Base-by-base conservation (phyloP, 2,329 filamentous ascomycete species). In the Fusarium udum region DNA sequence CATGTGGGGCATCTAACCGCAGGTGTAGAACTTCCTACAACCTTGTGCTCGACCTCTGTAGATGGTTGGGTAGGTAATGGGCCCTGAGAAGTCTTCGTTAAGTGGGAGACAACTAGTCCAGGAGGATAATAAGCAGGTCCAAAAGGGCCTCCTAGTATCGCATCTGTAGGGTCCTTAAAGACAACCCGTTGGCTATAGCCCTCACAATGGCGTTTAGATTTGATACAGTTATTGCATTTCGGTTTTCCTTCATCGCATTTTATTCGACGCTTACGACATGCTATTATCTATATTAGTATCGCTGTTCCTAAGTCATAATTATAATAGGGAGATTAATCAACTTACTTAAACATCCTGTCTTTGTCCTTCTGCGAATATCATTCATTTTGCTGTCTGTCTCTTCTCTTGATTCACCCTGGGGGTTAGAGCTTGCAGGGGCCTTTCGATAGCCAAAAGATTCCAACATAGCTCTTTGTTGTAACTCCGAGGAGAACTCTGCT, bases 21-120 rank as follows among this genome's bases (percentile, higher is more conserved):
- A 26, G 4, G 6, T 20, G 1, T 6, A 7, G 16, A 18, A 0
- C 2, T 7, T 15, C 0, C 15, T 0, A 0, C 8, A 15, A 1
- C n/a, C 22, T 11, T 26, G 4, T 0, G 1, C 3, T 2, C 32
- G 12, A 3, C 9, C 3, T 26, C 32, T 36, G 4, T 3, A 14
- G 12, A 0, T 52, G n/a, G 3, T 10, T 11, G 48, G 13, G 4
- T 24, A 14, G 3, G 15, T n/a, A n/a, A n/a, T n/a, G n/a, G n/a
- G n/a, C n/a, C n/a, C n/a, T n/a, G n/a, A n/a, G n/a, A n/a, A n/a
- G n/a, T n/a, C n/a, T n/a, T n/a, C n/a, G n/a, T n/a, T n/a, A n/a
- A n/a, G n/a, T n/a, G n/a, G n/a, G n/a, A n/a, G n/a, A n/a, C n/a
- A n/a, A n/a, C n/a, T n/a, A n/a, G n/a, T n/a, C n/a, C n/a, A n/a